Evolutionary conservation across 2,329 filamentous ascomycete genomes (phyloP), one percentile per base, ranked within the genome.

Genomic region (Coniochaeta prunicola): DNA sequence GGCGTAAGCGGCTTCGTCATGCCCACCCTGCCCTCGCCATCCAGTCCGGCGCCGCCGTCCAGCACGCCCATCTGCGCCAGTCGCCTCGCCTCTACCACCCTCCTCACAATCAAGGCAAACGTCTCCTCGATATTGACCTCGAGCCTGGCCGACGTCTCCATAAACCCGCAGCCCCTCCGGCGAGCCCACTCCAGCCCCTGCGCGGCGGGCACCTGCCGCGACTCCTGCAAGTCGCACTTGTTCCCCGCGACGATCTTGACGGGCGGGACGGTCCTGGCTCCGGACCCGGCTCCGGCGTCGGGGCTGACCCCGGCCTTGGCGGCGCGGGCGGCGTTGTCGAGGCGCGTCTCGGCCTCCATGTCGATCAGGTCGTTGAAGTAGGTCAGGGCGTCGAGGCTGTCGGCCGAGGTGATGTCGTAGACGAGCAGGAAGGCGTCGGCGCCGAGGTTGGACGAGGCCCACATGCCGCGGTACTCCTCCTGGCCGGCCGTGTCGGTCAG

Each of bases 71-170:
- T 72, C 64, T 78, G 79, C 4, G 81, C 81, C 50, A 79, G 70
- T 15, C 75, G 71, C 21, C 83, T 71, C n/a, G 76, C 76, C 75
- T 87, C 84, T 53, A 83, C 78, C 56, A 88, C 85, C 57, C 84
- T 77, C 28, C 83, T 77, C 48, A 87, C 81, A 60, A 87, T 83
- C 40, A 87, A 79, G 36, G 88, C 89, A 78, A 94, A 94, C 0
- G 90, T 93, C 80, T 94, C 90, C 72, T 94, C 90, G 62, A 94
- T 91, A 70, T 94, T 94, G 64, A 94, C 90, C 77, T 91, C 89
- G 66, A 92, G 84, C 58, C 90, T 78, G 4, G 90, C 90, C 67
- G 88, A 91, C 62, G 90, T 94, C 81, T 94, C 90, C 90, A 94
- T 94, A 75, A 94, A 94, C 40, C 90, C 90, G 73, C 89, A 93